phyloP scores from a whole-genome alignment of 306 rosid species.

The Styphnolobium japonicum region DNA sequence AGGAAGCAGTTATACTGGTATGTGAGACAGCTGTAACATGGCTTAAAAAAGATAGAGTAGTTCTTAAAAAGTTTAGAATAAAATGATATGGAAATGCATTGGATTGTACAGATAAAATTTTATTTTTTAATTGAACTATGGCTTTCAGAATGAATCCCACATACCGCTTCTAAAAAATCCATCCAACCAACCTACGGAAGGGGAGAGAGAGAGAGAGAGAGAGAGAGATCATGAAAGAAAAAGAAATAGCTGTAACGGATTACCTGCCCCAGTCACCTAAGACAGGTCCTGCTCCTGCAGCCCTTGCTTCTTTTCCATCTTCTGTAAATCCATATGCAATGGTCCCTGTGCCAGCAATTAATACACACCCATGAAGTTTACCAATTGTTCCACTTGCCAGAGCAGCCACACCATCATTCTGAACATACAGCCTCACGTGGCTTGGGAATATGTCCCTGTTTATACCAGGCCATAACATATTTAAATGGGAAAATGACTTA shows the following conservation, averaged over 20 bases:
- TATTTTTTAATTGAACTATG: no score
- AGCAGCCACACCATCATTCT: conserved; percentile 95
- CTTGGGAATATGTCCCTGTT: conserved; percentile 78
- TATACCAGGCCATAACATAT: conserved; percentile 21
- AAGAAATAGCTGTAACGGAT: background rate
- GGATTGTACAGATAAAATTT: no score
- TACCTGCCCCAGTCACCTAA: conserved; percentile 99
- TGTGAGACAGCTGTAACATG: no score
- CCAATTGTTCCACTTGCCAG: conserved; percentile 92
- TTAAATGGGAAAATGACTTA: no score
- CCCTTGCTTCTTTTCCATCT: conserved; percentile 91
- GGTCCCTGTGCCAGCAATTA: conserved; percentile 92
- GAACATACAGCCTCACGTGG: conserved; percentile 76
- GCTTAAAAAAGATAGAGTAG: no score
- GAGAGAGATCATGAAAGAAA: background rate
- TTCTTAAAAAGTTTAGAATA: no score
- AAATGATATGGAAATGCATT: no score
- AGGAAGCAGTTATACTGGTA: no score
- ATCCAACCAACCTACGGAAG: no score
- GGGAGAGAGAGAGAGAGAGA: background rate
- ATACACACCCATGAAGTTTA: conserved; percentile 87
- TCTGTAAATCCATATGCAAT: conserved; percentile 90
- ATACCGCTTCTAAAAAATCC: no score
- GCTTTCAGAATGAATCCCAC: no score
- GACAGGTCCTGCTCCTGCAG: conserved; percentile 95